Evolutionary conservation across 2,329 filamentous ascomycete genomes (phyloP), one percentile per base, ranked within the genome.

Genomic region (Ambrosiella cleistominuta): DNA sequence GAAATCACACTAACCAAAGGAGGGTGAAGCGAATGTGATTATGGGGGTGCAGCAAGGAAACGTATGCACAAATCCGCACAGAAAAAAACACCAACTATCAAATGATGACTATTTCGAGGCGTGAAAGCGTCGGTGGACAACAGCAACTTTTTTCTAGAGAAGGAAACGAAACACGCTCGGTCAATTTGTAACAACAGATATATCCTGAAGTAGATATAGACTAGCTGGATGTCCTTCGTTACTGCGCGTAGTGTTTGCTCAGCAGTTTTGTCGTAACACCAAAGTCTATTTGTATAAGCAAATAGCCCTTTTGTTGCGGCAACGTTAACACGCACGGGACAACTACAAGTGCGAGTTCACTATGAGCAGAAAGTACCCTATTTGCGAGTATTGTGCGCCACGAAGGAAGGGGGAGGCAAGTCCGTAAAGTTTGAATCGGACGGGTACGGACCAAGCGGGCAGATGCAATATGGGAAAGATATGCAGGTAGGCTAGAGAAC

Each of bases 401-500:
- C 12, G 5, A 51, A 9, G 7, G 27, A 51, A 51, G 15, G 15
- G 17, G 17, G 37, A 36, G 27, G 19, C 3, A 51, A 51, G 27
- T 35, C 19, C 15, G 47, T 19, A 51, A 51, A 11, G 47, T 51
- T 19, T 39, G 36, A 54, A 54, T 6, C 7, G 39, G 51, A 54
- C n/a, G 6, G n/a, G 12, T 51, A 51, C 36, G 15, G 19, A 55
- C 15, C 52, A 55, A 27, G 36, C 50, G 19, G 38, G 39, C 27
- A 40, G 38, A 44, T 44, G 12, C 9, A 51, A 51, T 51, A 19
- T 45, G 27, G 53, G 19, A 42, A 54, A 38, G 38, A 44, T 54
- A 54, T 54, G 52, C 52, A 54, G 17, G 52, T 54, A 54, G 38
- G 52, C 52, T 17, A 44, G 37, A 11, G 6, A 19, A 51, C 47